phyloP scores from a whole-genome alignment of 2,329 filamentous ascomycete species.

The Talaromyces sp. region DNA sequence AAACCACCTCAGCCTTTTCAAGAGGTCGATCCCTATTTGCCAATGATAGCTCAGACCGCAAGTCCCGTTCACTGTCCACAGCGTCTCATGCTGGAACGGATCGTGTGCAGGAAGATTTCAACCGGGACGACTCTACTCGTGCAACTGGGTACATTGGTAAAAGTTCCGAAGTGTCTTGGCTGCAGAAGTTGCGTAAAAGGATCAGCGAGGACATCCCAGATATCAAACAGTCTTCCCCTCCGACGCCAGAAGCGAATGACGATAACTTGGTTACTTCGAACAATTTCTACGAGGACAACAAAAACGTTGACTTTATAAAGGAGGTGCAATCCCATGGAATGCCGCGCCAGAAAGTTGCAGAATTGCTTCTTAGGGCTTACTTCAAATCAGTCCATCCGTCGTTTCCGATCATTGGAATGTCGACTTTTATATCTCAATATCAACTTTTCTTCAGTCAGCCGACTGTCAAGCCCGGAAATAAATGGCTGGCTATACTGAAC shows the following conservation, averaged over 20 bases:
- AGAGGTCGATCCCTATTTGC: slow-evolving; percentile 17
- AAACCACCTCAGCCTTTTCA: slow-evolving; percentile 10
- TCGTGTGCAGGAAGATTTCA: slow-evolving; percentile 39
- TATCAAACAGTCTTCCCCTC: slow-evolving; percentile 22
- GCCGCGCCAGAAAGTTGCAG: slow-evolving; percentile 32
- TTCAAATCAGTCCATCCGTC: slow-evolving; percentile 38
- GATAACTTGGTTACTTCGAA: slow-evolving; percentile 23
- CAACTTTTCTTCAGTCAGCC: slow-evolving; percentile 31
- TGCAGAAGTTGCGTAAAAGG: slow-evolving; percentile 34
- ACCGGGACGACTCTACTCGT: slow-evolving; percentile 31
- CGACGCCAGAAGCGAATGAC: slow-evolving; percentile 18
- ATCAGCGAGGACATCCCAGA: slow-evolving; percentile 22
- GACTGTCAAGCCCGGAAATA: slow-evolving; percentile 30
- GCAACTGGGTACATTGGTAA: slow-evolving; percentile 40
- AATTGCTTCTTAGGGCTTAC: slow-evolving; percentile 36
- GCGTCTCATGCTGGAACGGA: slow-evolving; percentile 36
- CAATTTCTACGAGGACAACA: slow-evolving; percentile 38
- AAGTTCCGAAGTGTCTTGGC: slow-evolving; percentile 42
- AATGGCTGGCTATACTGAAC: slow-evolving; percentile 41
- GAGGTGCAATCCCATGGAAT: slow-evolving; percentile 31
- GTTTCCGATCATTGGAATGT: slow-evolving; percentile 39
- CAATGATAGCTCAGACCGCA: slow-evolving; percentile 16
- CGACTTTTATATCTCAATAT: slow-evolving; percentile 38
- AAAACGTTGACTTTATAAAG: slow-evolving; percentile 30
- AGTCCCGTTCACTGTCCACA: slow-evolving; percentile 18